These are phyloP conservation scores for Dactylonectria macrodidyma DNA, from an alignment of 2,329 filamentous ascomycete species.

Conservation along the genomic window DNA sequence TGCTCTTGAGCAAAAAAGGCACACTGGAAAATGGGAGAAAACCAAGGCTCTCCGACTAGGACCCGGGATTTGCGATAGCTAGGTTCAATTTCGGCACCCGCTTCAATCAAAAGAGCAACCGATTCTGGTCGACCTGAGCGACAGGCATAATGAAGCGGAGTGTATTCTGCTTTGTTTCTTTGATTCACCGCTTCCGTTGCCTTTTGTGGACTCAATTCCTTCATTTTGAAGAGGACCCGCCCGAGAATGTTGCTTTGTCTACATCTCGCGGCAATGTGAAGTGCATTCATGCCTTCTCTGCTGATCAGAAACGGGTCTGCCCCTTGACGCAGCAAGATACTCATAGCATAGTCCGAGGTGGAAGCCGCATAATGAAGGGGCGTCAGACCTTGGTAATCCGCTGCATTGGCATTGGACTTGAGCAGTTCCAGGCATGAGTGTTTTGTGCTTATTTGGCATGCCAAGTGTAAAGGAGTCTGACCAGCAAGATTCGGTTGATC, in stretches of 20 bases:
- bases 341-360: slow-evolving; percentile 13
- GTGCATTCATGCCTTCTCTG: slow-evolving; percentile 30
- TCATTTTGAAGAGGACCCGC: slow-evolving; percentile 34
- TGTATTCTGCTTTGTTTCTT: slow-evolving; percentile 31
- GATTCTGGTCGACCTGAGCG: slow-evolving; percentile 32
- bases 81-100: slow-evolving; percentile 32
- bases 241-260: slow-evolving; percentile 32
- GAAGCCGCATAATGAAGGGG: slow-evolving; percentile 42
- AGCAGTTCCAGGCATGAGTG: slow-evolving; percentile 22
- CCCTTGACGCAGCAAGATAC: slow-evolving; percentile 26
- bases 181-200: slow-evolving; percentile 25
- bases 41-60: slow-evolving; percentile 22
- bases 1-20: slow-evolving; percentile 32
- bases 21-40: slow-evolving; percentile 40
- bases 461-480: slow-evolving; percentile 35
- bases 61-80: background rate
- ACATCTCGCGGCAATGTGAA: slow-evolving; percentile 40
- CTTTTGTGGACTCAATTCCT: background rate
- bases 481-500: slow-evolving; percentile 31
- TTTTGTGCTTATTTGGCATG: slow-evolving; percentile 15
- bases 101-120: slow-evolving; percentile 33
- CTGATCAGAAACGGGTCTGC: slow-evolving; percentile 37
- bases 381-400: slow-evolving; percentile 28
- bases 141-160: slow-evolving; percentile 40
- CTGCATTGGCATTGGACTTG: slow-evolving; percentile 8